phyloP scores from a whole-genome alignment of 768 basidiomycete genomes.

The Amanita inopinata region DNA sequence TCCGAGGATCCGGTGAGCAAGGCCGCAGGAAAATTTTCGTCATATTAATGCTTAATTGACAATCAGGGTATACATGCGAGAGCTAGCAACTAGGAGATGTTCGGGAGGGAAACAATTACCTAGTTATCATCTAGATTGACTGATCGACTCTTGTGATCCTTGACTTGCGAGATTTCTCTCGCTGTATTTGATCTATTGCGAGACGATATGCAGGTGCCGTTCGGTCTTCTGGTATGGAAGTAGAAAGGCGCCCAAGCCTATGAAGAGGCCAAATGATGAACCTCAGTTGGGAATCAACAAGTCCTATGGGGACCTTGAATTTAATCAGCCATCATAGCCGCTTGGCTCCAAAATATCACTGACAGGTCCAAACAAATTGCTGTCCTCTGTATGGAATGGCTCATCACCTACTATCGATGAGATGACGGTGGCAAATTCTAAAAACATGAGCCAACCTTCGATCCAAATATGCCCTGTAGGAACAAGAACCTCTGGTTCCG shows the following conservation, averaged over 20 bases:
- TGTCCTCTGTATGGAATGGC: conserved; percentile 57
- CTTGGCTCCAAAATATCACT: conserved; percentile 13
- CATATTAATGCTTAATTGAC: too few relatives aligned
- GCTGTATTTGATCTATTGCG: conserved; percentile 28
- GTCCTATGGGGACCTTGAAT: conserved; percentile 32
- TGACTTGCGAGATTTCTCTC: conserved; percentile 26
- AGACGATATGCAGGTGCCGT: conserved; percentile 18
- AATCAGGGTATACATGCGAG: too few relatives aligned
- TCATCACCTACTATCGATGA: conserved; percentile 42
- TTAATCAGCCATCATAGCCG: neutral
- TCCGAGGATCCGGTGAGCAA: too few relatives aligned
- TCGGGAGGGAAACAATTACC: too few relatives aligned
- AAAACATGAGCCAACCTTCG: conserved; percentile 39
- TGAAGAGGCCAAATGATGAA: conserved; percentile 42
- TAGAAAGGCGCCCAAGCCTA: conserved; percentile 29
- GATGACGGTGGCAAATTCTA: neutral
- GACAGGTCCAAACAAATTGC: conserved; percentile 66
- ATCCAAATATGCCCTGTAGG: conserved; percentile 66
- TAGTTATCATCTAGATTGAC: too few relatives aligned
- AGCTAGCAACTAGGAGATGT: too few relatives aligned
- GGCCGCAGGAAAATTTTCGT: too few relatives aligned
- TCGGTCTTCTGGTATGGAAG: conserved; percentile 10
- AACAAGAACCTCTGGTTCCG: conserved; percentile 39
- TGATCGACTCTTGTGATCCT: conserved; percentile 24
- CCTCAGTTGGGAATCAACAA: conserved; percentile 42